A percentile compares a stretch with the other conserved stretches of the same genome.
Evolutionary conservation across 164 flowering plant species (phyloP).

Genomic region (Tetracentron sinense): DNA sequence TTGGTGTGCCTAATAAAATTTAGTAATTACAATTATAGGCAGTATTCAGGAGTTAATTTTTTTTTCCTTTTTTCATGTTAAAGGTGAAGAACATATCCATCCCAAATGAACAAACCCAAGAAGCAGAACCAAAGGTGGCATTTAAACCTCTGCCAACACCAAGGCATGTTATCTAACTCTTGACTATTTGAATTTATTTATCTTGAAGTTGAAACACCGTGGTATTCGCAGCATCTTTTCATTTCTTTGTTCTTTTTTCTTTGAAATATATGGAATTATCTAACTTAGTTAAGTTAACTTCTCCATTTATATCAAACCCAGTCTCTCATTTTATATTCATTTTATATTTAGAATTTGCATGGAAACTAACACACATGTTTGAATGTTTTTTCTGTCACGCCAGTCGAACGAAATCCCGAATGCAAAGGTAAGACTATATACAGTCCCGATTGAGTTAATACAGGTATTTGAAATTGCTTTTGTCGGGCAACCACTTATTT

Average conservation of each 20-base stretch:
- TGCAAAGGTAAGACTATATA: slow-evolving; percentile 20
- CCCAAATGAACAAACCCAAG: slow-evolving; percentile 26
- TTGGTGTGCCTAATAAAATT: background rate
- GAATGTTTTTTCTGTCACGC: background rate
- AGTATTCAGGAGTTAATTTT: background rate
- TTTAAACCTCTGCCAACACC: slow-evolving; percentile 22
- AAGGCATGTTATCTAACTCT: slow-evolving; percentile 18
- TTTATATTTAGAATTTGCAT: background rate
- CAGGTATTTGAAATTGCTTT: background rate
- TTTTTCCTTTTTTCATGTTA: slow-evolving; percentile 1
- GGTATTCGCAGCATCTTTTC: no score
- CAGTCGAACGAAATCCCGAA: slow-evolving; percentile 23
- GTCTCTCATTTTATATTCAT: no score
- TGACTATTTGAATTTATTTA: no score
- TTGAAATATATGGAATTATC: background rate
- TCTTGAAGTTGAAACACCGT: no score
- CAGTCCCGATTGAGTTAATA: background rate
- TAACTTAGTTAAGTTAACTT: no score
- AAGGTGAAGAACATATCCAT: slow-evolving; percentile 54
- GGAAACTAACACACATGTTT: background rate
- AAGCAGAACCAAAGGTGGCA: slow-evolving; percentile 13
- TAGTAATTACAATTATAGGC: background rate
- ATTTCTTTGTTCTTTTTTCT: no score
- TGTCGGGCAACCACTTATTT: slow-evolving; percentile 15
- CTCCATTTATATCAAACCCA: no score